phyloP scores from a whole-genome alignment of 495 filamentous ascomycete genomes.

The Penicillium desertorum region DNA sequence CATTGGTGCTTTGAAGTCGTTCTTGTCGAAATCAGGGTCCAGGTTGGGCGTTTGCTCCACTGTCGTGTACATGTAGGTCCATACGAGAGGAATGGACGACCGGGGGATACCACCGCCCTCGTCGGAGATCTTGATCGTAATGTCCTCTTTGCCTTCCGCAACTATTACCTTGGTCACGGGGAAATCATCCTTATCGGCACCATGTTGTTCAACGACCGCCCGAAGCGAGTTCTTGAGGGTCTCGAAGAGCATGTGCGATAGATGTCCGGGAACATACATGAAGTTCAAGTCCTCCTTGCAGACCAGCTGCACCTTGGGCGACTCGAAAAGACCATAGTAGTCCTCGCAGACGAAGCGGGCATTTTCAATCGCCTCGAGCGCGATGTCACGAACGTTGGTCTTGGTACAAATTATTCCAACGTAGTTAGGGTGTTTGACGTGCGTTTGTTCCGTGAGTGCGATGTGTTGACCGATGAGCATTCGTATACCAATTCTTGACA shows the following conservation, averaged over 20 bases:
- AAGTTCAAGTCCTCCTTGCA: constrained; percentile 92
- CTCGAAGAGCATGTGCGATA: constrained; percentile 99
- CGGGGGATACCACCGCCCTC: constrained; percentile 95
- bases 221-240: constrained; percentile 97
- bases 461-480: constrained; percentile 99
- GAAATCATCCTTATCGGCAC: constrained; percentile 91
- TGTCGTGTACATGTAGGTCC: constrained; percentile 99
- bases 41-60: constrained; percentile 92
- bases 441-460: constrained; percentile 87
- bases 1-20: constrained; percentile 99
- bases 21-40: constrained; percentile 98
- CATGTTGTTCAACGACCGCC: constrained; percentile 94
- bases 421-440: constrained; percentile 83
- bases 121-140: constrained; percentile 96
- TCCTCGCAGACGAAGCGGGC: constrained; percentile 98
- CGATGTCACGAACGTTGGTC: constrained; percentile 93
- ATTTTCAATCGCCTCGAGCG: constrained; percentile 96
- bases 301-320: constrained; percentile 93
- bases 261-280: constrained; percentile 98
- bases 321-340: constrained; percentile 96
- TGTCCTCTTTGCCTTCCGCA: constrained; percentile 95
- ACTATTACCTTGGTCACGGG: constrained; percentile 96
- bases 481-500: constrained; percentile 98
- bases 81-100: constrained; percentile 88
- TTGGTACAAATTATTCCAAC: constrained; percentile 99